Percentiles rank a stretch among this genome's conserved stretches.
phyloP scores from a whole-genome alignment of 306 rosid genomes.

The Pachyrhizus erosus region DNA sequence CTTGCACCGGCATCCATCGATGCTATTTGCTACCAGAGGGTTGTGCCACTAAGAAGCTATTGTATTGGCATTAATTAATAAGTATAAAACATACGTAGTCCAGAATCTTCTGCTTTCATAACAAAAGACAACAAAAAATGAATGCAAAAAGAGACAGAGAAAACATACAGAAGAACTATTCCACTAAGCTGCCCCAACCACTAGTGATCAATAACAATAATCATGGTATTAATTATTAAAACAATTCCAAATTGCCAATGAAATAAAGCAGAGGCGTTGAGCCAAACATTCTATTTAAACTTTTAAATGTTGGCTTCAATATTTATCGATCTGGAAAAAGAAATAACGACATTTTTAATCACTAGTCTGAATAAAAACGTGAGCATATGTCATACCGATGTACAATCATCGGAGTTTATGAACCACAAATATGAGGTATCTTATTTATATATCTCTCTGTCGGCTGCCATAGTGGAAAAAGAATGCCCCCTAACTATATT shows the following conservation, averaged over 20 bases:
- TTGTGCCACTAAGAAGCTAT: neutral
- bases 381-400: constrained; percentile 9
- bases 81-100: neutral
- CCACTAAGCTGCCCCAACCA: constrained; percentile 57
- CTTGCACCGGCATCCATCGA: neutral
- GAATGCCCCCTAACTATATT: constrained; percentile 32
- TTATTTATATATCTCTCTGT: neutral
- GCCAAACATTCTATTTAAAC: neutral
- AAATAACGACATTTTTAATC: neutral
- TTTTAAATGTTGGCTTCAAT: neutral
- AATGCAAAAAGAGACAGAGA: neutral
- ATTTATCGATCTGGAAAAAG: neutral
- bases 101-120: constrained; percentile 5
- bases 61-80: neutral
- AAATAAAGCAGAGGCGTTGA: neutral
- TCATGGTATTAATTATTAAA: constrained; percentile 12
- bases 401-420: constrained; percentile 39
- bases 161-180: neutral
- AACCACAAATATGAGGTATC: constrained; percentile 21
- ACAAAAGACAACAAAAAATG: neutral
- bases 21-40: neutral
- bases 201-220: constrained; percentile 26
- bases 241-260: constrained; percentile 38
- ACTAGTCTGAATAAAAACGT: neutral
- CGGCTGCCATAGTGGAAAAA: constrained; percentile 16